A percentile compares a stretch with the other conserved stretches of the same genome.
phyloP scores from a whole-genome alignment of 495 filamentous ascomycete species.

The Penicillium taxi region DNA sequence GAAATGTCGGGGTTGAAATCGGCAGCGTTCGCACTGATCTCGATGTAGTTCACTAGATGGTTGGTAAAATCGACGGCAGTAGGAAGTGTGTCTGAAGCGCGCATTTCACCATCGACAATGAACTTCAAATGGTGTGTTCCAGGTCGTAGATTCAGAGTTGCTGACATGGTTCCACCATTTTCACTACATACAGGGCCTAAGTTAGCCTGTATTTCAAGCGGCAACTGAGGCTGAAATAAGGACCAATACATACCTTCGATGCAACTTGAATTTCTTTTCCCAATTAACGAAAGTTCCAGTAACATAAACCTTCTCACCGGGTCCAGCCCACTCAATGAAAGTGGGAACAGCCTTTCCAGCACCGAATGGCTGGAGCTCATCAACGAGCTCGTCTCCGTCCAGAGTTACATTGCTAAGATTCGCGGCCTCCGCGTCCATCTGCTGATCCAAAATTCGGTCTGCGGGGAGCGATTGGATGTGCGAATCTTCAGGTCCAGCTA shows the following conservation, averaged over 20 bases:
- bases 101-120: conserved; percentile 89
- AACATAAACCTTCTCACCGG: conserved; percentile 82
- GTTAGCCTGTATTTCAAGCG: no score
- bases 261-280: conserved; percentile 82
- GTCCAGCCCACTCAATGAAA: conserved; percentile 69
- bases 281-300: conserved; percentile 95
- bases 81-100: conserved; percentile 73
- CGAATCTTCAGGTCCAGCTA: conserved; percentile 52
- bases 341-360: conserved; percentile 59
- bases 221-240: no score
- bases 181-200: conserved; percentile 31
- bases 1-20: conserved; percentile 26
- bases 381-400: conserved; percentile 72
- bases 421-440: conserved; percentile 43
- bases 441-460: conserved; percentile 41
- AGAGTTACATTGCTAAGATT: conserved; percentile 60
- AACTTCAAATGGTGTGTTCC: conserved; percentile 97
- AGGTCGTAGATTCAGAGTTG: conserved; percentile 71
- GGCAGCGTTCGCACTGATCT: conserved; percentile 72
- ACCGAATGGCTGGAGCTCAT: conserved; percentile 55
- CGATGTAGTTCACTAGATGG: conserved; percentile 94
- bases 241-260: conserved; percentile 55
- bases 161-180: conserved; percentile 52
- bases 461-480: conserved; percentile 44
- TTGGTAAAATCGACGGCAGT: conserved; percentile 96